Conservation (phyloP, 1,284 basidiomycete species). For the Porphyrellus sp. region DNA sequence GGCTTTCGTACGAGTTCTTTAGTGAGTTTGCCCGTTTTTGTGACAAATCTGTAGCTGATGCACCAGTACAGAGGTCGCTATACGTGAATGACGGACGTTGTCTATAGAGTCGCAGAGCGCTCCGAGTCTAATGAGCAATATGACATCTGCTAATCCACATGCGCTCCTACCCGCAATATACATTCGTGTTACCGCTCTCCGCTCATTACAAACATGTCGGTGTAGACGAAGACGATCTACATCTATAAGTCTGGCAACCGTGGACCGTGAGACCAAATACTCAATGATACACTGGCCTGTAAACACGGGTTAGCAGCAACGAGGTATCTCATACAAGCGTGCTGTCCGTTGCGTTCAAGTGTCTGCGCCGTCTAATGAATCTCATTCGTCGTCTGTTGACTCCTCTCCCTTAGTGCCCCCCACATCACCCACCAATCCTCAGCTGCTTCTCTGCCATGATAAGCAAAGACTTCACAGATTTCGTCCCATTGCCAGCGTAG, state of each 20-base stretch:
- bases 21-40: conserved; percentile 56
- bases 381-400: conserved; percentile 17
- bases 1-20: conserved; percentile 96
- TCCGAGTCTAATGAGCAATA: conserved; percentile 5
- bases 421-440: conserved; percentile 50
- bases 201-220: not conserved
- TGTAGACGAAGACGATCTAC: conserved; percentile 1
- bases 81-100: conserved; percentile 42
- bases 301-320: not conserved
- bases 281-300: not conserved
- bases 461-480: conserved; percentile 43
- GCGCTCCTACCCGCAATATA: conserved; percentile 14
- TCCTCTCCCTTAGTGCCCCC: conserved; percentile 38
- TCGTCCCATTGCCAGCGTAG: conserved; percentile 43
- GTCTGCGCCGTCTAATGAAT: conserved; percentile 8
- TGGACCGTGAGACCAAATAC: not conserved
- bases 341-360: conserved; percentile 5
- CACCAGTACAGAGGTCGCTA: conserved; percentile 58
- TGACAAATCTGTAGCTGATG: conserved; percentile 12
- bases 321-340: conserved; percentile 8
- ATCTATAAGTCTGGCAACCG: not conserved
- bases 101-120: conserved; percentile 12
- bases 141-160: conserved; percentile 3
- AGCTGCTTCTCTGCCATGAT: conserved; percentile 43
- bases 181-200: conserved; percentile 19